Base-by-base conservation (phyloP, 495 filamentous ascomycete species). In the Immersiella caudata region DNA sequence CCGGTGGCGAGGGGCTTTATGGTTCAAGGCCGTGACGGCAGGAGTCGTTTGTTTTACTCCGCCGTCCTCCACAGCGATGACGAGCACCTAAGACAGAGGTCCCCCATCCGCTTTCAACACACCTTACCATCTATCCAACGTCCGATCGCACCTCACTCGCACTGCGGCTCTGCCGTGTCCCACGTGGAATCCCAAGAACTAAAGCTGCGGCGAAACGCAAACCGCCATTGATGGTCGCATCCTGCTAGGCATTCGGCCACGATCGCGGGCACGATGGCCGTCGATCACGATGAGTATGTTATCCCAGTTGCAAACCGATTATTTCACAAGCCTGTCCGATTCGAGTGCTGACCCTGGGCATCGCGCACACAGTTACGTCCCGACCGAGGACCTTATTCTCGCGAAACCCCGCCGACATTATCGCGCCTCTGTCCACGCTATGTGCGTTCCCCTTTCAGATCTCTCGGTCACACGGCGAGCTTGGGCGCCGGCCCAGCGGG, bases 381-480 rank as follows among this genome's bases (percentile, higher is more conserved):
- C 80, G 59, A 84, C 82, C 71, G 80, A 87, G 70, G 80, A 79
- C 77, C 80, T 89, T 68, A 86, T 88, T 70, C 82, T 89, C 52
- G 80, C 85, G 54, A 83, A 84, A 22, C 90, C 90, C 67, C 87
- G 89, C 69, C 86, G 85, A 67, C 93, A 93, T 74, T 93, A 91
- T 75, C 88, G 90, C 16, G 85, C 88, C 70, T 84, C 82, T 57
- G 93, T 97, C 60, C 89, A 88, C 36, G 87, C 88, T 71, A 86
- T 87, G 90, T 92, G 74, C 75, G 89, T 87, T 22, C 54, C 61
- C 52, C 33, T 55, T 22, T 58, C 59, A 33, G n/a, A n/a, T 55
- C 50, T 40, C 29, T 22, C 66, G 64, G 64, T 57, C 21, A 6
- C 57, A 59, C 24, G 24, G 29, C 26, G 14, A 21, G 25, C 11